These are phyloP conservation scores for Exserohilum rostratum DNA, from an alignment of 2,329 filamentous ascomycete genomes.

Conservation along the genomic window DNA sequence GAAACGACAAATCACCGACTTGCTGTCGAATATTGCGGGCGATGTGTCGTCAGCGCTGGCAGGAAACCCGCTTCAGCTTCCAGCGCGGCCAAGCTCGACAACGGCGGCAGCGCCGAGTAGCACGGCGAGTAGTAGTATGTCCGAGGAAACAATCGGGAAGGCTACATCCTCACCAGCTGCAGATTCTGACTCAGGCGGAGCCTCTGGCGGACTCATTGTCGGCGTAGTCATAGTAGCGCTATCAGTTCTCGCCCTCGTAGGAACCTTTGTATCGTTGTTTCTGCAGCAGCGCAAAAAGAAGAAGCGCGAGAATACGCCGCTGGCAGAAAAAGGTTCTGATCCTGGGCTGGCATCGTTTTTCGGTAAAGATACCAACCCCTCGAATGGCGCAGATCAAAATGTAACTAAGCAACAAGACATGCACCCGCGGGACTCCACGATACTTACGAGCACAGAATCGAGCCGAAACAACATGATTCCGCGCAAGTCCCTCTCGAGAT, in stretches of 20 bases:
- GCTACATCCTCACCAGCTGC: constrained; percentile 2
- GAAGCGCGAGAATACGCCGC: background rate
- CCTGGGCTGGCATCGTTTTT: background rate
- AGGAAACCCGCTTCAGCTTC: constrained; percentile 3
- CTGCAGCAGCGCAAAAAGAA: constrained; percentile 15
- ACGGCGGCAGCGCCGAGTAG: background rate
- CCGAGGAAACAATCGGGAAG: background rate
- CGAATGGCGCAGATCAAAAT: too few relatives aligned
- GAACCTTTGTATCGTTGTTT: constrained; percentile 18
- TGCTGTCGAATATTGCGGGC: constrained; percentile 17
- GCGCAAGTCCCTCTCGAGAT: too few relatives aligned
- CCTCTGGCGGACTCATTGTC: constrained; percentile 16
- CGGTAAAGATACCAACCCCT: too few relatives aligned
- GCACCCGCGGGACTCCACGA: too few relatives aligned
- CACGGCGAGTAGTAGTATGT: background rate
- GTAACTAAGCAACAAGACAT: too few relatives aligned
- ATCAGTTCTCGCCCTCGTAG: constrained; percentile 15
- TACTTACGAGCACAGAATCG: too few relatives aligned
- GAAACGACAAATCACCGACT: constrained; percentile 14
- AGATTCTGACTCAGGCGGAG: background rate
- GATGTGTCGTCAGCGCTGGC: constrained; percentile 16
- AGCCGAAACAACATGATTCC: too few relatives aligned
- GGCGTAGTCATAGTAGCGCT: constrained; percentile 17
- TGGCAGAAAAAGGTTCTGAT: constrained; percentile 5
- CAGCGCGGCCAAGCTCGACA: constrained; percentile 2